Base-by-base conservation (phyloP, 768 basidiomycete genomes). In the Tricholoma furcatifolium region DNA sequence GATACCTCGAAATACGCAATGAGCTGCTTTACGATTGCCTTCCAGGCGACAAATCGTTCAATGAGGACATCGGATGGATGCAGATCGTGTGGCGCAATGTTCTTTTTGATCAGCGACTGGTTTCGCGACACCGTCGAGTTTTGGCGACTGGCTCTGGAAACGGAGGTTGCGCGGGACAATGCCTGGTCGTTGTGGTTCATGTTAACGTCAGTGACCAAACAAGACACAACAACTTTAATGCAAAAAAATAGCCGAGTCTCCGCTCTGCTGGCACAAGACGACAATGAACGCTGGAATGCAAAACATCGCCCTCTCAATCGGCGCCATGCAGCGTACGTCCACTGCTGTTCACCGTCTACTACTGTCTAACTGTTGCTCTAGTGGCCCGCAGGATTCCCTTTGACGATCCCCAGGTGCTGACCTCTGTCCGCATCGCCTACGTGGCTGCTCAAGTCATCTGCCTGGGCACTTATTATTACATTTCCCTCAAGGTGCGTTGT, bases 61-160 rank as follows among this genome's bases (percentile, higher is more conserved):
- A 98, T 97, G 67, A 99, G 89, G 64, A 99, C 83, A 70, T 99
- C 96, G 9, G 91, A 92, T 0, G 95, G 95, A 46, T 86, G 83
- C 42, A 98, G 81, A 72, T 96, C 94, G 59, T 93, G 85, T 0
- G 91, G 85, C 3, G 91, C 87, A 55, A 92, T 87, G 69, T 91
- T 95, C 76, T 93, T 95, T 80, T 92, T 92, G 77, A 98, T 93
- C 63, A 98, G 83, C 3, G 87, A 88, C 69, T 93, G 89, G 52
- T 81, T 84, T 43, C 91, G 78, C 9, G 91, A 93, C 40, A 87
- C 66, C 6, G 91, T 84, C 4, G 90, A 92, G 47, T 81, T 82
- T 38, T 79, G 80, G 53, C 73, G 81, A 65, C 77, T 80, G 0
- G 79, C 78, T 24, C 88, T 77, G 2, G 89, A 90, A 31, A 86